A percentile compares a stretch with the other conserved stretches of the same genome.
These are phyloP conservation scores for Proliferodiscus dingleyae DNA, from an alignment of 2,329 filamentous ascomycete genomes.

Conservation along the genomic window DNA sequence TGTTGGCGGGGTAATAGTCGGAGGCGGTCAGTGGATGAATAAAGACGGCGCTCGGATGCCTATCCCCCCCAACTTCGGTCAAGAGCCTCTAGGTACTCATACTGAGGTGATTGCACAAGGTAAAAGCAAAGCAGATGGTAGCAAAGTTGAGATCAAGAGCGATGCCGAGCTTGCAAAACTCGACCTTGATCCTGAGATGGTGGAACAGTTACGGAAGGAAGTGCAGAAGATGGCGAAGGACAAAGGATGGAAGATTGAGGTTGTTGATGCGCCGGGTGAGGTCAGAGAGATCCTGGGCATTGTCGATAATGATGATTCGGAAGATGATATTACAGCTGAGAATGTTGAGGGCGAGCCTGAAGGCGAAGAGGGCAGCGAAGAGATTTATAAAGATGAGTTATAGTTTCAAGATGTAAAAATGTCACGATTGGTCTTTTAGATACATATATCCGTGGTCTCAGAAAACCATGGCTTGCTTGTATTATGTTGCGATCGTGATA, in stretches of 20 bases:
- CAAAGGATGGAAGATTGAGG: conserved; percentile 73
- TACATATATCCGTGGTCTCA: too few species aligned
- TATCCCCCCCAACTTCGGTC: conserved; percentile 34
- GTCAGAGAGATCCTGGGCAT: conserved; percentile 65
- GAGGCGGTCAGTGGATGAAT: conserved; percentile 27
- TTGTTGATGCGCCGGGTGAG: conserved; percentile 61
- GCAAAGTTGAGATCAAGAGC: conserved; percentile 40
- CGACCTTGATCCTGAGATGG: conserved; percentile 50
- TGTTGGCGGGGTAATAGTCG: conserved; percentile 27
- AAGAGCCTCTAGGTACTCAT: conserved; percentile 52
- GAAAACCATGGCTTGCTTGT: too few species aligned
- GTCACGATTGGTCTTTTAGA: too few species aligned
- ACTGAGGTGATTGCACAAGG: conserved; percentile 22
- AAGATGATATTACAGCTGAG: conserved; percentile 32
- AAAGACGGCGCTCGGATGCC: conserved; percentile 28
- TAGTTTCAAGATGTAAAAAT: conserved; percentile 24
- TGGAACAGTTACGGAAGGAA: conserved; percentile 65
- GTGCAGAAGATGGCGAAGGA: conserved; percentile 65
- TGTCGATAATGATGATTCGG: conserved; percentile 54
- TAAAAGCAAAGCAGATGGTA: conserved; percentile 27
- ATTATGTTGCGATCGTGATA: too few species aligned
- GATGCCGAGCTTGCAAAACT: conserved; percentile 64
- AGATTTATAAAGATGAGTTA: conserved; percentile 50
- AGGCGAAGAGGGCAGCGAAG: conserved; percentile 41
- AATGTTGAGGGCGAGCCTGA: conserved; percentile 35